Percentiles rank a stretch among this genome's conserved stretches.
Evolutionary conservation across 148 eudicot species (phyloP).

Genomic region (Vaccinium darrowii): DNA sequence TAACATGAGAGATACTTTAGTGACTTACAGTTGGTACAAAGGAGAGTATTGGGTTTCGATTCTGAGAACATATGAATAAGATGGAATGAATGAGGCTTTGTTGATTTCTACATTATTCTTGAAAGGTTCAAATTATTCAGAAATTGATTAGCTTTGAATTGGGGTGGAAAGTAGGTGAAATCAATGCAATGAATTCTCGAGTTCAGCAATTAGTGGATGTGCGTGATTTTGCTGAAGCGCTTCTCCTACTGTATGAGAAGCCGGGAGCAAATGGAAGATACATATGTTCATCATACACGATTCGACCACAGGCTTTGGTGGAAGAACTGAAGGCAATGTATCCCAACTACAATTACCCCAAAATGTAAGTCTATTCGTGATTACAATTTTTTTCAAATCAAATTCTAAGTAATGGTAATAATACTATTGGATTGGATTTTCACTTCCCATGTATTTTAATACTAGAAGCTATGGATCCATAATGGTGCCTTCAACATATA

Average conservation of each 20-base stretch:
- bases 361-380: conserved; percentile 28
- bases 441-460: not conserved
- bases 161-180: not conserved
- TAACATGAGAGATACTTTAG: not conserved
- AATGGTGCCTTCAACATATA: not conserved
- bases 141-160: not conserved
- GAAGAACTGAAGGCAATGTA: conserved; percentile 29
- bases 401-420: not conserved
- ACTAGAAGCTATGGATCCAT: not conserved
- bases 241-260: conserved; percentile 17
- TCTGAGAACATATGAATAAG: not conserved
- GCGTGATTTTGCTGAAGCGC: conserved; percentile 4
- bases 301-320: conserved; percentile 48
- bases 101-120: not conserved
- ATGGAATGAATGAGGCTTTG: not conserved
- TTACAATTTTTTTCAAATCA: not conserved
- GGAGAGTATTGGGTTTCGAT: not conserved
- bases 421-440: not conserved
- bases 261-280: conserved; percentile 16
- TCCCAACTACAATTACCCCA: conserved; percentile 43
- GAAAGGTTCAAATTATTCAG: not conserved
- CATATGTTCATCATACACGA: conserved; percentile 38
- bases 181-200: not conserved
- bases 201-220: not conserved
- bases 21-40: not conserved